Evolutionary conservation across 1,284 basidiomycete genomes (phyloP).

Genomic region (Marasmius sp.): DNA sequence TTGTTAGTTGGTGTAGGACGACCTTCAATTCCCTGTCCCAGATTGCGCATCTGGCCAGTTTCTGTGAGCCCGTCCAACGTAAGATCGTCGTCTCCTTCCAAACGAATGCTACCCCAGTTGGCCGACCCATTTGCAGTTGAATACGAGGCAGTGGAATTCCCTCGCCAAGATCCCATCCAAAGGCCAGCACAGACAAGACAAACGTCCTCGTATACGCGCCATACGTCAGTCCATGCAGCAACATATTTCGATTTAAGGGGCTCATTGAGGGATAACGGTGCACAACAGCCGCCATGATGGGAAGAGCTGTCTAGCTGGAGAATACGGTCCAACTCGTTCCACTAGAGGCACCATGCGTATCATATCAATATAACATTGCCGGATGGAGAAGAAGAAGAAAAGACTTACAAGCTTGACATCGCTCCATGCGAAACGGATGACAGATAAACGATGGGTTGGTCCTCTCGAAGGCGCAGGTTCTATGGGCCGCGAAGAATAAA

Average conservation of each 20-base stretch:
- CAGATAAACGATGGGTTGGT: conserved; percentile 54
- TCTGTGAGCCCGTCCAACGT: conserved; percentile 21
- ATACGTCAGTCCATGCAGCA: conserved; percentile 66
- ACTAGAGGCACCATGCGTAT: conserved; percentile 36
- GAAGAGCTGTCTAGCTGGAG: conserved; percentile 49
- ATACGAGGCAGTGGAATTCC: conserved; percentile 44
- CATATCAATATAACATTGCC: background rate
- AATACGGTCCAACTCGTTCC: conserved; percentile 72
- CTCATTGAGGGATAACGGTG: conserved; percentile 24
- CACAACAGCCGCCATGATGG: conserved; percentile 34
- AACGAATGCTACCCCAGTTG: conserved; percentile 53
- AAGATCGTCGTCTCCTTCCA: conserved; percentile 67
- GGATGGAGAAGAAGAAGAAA: background rate
- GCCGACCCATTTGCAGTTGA: conserved; percentile 44
- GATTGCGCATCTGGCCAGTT: conserved; percentile 46
- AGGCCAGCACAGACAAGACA: conserved; percentile 76
- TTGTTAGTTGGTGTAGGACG: conserved; percentile 32
- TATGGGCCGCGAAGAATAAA: conserved; percentile 56
- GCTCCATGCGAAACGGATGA: conserved; percentile 75
- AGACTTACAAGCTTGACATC: conserved; percentile 66
- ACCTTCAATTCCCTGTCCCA: conserved; percentile 74
- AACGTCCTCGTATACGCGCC: conserved; percentile 80
- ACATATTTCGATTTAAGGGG: conserved; percentile 35
- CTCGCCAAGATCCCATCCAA: conserved; percentile 69
- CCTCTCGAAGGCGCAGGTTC: conserved; percentile 34